phyloP scores from a whole-genome alignment of 371 early-diverging fungal genomes.

The Dinochytrium kinnereticum region DNA sequence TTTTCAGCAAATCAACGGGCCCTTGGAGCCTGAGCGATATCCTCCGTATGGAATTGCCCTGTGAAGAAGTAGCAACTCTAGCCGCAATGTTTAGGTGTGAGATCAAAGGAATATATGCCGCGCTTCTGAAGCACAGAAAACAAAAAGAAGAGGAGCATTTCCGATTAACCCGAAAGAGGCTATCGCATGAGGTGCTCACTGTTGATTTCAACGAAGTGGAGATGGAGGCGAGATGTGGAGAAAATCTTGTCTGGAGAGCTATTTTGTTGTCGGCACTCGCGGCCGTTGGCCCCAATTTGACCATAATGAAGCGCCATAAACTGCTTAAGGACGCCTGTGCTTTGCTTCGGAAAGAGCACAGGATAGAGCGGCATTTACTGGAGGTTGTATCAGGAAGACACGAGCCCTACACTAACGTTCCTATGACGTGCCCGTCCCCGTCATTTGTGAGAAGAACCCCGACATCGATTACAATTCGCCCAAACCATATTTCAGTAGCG shows the following conservation, averaged over 20 bases:
- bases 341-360: constrained; percentile 13
- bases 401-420: not conserved
- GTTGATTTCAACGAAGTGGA: constrained; percentile 23
- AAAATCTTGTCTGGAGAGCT: constrained; percentile 33
- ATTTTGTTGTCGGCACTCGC: constrained; percentile 31
- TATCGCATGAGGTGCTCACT: not conserved
- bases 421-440: constrained; percentile 40
- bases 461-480: constrained; percentile 37
- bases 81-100: constrained; percentile 38
- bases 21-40: not conserved
- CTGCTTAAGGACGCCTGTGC: constrained; percentile 31
- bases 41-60: constrained; percentile 30
- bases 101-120: constrained; percentile 27
- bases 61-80: constrained; percentile 29
- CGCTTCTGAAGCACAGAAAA: not conserved
- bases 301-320: constrained; percentile 11
- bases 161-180: constrained; percentile 32
- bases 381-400: not conserved
- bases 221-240: constrained; percentile 25
- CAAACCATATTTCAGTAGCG: constrained; percentile 37
- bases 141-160: constrained; percentile 28
- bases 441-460: constrained; percentile 43
- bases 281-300: constrained; percentile 25
- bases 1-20: not conserved
- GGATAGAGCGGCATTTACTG: constrained; percentile 29